phyloP scores from a whole-genome alignment of 1,139 yeast species.

The Candida sp. region DNA sequence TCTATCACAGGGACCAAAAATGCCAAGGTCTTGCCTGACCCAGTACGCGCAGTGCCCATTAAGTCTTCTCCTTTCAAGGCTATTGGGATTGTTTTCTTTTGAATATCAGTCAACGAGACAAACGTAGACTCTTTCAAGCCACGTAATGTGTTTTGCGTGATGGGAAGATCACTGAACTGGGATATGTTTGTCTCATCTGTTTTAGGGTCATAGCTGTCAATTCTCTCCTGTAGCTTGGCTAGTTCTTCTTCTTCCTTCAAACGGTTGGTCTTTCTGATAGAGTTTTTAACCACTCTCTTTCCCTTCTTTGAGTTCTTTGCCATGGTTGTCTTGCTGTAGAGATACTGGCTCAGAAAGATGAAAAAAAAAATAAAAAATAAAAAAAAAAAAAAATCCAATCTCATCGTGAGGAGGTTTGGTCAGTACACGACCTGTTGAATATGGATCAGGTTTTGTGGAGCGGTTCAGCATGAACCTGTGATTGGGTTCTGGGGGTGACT shows the following conservation, averaged over 20 bases:
- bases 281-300: conserved; percentile 18
- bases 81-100: conserved; percentile 74
- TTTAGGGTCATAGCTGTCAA: conserved; percentile 54
- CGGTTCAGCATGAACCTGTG: no score
- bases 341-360: background rate
- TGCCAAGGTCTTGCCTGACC: conserved; percentile 96
- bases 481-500: no score
- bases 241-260: conserved; percentile 50
- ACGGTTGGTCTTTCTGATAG: conserved; percentile 26
- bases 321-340: conserved; percentile 6
- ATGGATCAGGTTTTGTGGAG: no score
- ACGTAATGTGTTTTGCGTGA: conserved; percentile 63
- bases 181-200: conserved; percentile 30
- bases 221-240: conserved; percentile 45
- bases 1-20: conserved; percentile 88
- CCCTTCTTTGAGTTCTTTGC: conserved; percentile 16
- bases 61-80: conserved; percentile 85
- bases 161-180: conserved; percentile 73
- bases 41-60: conserved; percentile 94
- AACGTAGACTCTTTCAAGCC: conserved; percentile 81
- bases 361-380: no score
- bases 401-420: conserved; percentile 2
- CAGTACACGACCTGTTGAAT: background rate
- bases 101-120: conserved; percentile 84
- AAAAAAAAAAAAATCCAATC: conserved; percentile 4